Conservation (phyloP, 192 early-diverging fungal species). For the Geranomyces variabilis region DNA sequence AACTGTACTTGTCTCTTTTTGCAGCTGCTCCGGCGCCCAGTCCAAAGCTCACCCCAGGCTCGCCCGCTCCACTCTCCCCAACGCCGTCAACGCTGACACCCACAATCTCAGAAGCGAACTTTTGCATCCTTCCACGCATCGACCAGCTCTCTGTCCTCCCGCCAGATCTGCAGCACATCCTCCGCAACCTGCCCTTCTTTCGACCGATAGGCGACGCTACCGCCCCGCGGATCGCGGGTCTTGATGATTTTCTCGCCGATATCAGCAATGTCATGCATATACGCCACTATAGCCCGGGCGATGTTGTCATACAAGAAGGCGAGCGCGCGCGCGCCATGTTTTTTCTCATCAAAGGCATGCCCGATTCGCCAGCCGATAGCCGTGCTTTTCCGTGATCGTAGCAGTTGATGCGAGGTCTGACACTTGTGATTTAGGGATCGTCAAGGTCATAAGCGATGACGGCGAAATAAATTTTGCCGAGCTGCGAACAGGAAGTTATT, state of each 20-base stretch:
- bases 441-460: conserved; percentile 63
- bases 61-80: neutral
- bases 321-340: conserved; percentile 72
- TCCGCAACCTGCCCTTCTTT: conserved; percentile 33
- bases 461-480: conserved; percentile 54
- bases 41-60: neutral
- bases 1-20: neutral
- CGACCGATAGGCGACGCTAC: neutral
- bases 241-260: conserved; percentile 38
- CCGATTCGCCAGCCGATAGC: neutral
- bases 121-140: conserved; percentile 13
- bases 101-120: neutral
- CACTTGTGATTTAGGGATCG: too few species aligned
- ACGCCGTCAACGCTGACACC: neutral
- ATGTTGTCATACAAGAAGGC: conserved; percentile 62
- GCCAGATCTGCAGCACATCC: conserved; percentile 29
- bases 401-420: too few species aligned
- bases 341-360: conserved; percentile 61
- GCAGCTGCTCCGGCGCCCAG: neutral
- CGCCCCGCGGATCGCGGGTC: neutral
- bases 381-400: neutral
- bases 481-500: conserved; percentile 47
- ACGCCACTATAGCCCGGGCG: conserved; percentile 57
- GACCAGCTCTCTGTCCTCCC: conserved; percentile 36
- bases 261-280: conserved; percentile 36